Evolutionary conservation across 257 asterid genomes (phyloP).

Genomic region (Scutellaria barbata): DNA sequence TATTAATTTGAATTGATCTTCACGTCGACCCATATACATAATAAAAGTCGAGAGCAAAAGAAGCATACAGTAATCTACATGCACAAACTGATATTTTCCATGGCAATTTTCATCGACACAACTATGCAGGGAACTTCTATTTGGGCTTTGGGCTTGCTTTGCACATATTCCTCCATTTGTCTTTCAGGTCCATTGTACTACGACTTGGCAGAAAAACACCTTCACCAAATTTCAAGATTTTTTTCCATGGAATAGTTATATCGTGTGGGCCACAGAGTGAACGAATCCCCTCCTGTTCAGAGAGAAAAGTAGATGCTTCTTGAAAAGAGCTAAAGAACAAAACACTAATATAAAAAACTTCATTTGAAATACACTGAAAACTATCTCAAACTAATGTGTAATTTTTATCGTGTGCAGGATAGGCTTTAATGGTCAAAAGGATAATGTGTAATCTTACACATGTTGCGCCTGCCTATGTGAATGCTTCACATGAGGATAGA

Average conservation of each 20-base stretch:
- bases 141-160: constrained; percentile 40
- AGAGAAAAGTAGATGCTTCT: constrained; percentile 13
- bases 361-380: neutral
- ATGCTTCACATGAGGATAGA: no score
- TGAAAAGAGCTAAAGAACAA: constrained; percentile 18
- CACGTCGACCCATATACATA: no score
- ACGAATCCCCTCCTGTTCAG: constrained; percentile 56
- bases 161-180: constrained; percentile 76
- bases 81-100: neutral
- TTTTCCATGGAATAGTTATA: constrained; percentile 54
- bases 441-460: no score
- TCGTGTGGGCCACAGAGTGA: constrained; percentile 31
- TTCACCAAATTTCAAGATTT: constrained; percentile 57
- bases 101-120: neutral
- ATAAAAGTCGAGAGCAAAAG: neutral
- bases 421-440: no score
- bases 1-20: no score
- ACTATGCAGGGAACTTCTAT: constrained; percentile 26
- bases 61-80: neutral
- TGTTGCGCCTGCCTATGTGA: no score
- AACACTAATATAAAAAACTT: neutral
- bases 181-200: constrained; percentile 63
- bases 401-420: no score
- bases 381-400: neutral
- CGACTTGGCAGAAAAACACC: constrained; percentile 58